Evolutionary conservation across 305 asterid genomes (phyloP), one percentile per base, ranked within the genome.

Genomic region (Plantago lanceolata): DNA sequence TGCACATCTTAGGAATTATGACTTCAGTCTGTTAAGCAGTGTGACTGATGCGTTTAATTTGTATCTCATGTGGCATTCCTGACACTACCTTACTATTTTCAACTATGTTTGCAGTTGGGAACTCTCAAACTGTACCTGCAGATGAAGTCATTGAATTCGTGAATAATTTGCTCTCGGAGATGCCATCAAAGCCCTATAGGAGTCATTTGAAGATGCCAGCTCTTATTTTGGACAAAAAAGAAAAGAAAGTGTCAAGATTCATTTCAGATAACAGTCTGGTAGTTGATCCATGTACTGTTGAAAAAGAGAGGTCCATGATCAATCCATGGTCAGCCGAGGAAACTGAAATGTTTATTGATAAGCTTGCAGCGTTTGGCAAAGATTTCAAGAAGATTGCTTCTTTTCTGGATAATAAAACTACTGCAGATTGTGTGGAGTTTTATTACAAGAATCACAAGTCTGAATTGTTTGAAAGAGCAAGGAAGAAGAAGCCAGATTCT

Each of bases 401-500:
- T 66, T 90, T 84, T 76, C 76, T 94, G 50, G 82, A 81, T 16
- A 89, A 84, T 70, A 94, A 85, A 68, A 85, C 96, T 33, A 71
- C 84, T 52, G 97, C 97, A 14, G 99, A 94, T 73, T 94, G 99
- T 70, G 50, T 94, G 29, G 95, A 90, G 85, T 94, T 94, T 69
- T 94, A 94, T 75, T 94, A 90, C 80, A 94, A 94, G 84, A 94
- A 88, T 72, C 97, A 88, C 83, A 94, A 90, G 75, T 81, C 95
- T 3, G 94, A 86, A 67, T 62, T 79, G 75, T 94, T 94, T 67
- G 80, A 66, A 76, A 85, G 80, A 78, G 88, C 93, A 16, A 85
- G 78, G 72, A 85, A 76, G 75, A 83, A 87, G 76, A 83, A 87
- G 77, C 77, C 88, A 48, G 87, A 74, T 47, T 74, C 68, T 64